Evolutionary conservation across 192 early-diverging fungal genomes (phyloP), one percentile per base, ranked within the genome.

Genomic region (Coemansia sp.): DNA sequence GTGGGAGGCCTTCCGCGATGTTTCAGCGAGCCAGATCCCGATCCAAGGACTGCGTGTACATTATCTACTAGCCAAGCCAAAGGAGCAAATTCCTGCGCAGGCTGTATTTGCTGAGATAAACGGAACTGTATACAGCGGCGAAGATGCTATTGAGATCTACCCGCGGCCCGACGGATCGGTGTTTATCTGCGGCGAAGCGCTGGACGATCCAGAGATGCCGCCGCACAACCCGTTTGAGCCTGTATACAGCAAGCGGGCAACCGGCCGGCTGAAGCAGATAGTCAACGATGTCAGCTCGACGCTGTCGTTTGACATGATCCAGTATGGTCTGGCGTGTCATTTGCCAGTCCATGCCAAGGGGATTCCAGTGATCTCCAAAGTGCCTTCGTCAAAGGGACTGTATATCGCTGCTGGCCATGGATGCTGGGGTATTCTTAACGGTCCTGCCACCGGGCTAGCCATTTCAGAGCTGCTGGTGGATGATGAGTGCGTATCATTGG

Each of bases 101-200:
- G 71, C 72, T 2, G 68, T 81, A 38, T 81, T 81, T 75, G 71
- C 72, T 47, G 78, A 81, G 59, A 81, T 81, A 68, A 81, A 81
- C 40, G 78, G 72, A 69, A 81, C 78, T 7, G 72, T 75, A 38
- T 81, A 81, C 62, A 75, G 62, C 28, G 78, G 78, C 44, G 78
- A 81, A 47, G 72, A 81, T 21, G 78, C 78, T 2, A 81, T 81
- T 25, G 78, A 81, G 58, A 81, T 81, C 14, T 81, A 81, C 21
- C 72, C 78, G 19, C 64, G 78, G n/a, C 68, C 68, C 1, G 72
- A 81, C 42, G 78, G 78, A 21, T 74, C 78, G 11, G 78, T 81
- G 12, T 81, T 74, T 75, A 73, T 81, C 7, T 81, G 78, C 48
- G 78, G 78, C 26, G 78, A 81, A 52, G 78, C 78, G 3, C 63